Evolutionary conservation across 345 rosid genomes (phyloP).

Genomic region (Brassica rapa): DNA sequence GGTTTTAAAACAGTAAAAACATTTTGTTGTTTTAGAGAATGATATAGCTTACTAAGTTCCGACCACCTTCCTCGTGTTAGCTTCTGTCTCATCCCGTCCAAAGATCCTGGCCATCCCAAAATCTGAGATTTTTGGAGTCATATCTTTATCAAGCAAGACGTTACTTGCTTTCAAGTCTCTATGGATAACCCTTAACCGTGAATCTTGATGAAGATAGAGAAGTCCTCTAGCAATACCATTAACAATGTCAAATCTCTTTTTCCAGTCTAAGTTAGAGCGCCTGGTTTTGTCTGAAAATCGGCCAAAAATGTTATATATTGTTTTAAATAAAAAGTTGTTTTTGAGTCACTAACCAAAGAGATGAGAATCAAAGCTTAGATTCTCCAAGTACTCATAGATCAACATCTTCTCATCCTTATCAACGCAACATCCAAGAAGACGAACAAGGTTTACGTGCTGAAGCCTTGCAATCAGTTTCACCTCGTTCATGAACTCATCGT

Average conservation of each 20-base stretch:
- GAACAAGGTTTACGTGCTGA: constrained; percentile 78
- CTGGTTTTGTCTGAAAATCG: constrained; percentile 37
- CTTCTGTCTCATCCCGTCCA: no score
- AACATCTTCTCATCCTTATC: constrained; percentile 59
- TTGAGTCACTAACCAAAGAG: constrained; percentile 44
- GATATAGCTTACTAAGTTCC: constrained; percentile 45
- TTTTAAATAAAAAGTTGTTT: background rate
- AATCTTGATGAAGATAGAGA: constrained; percentile 38
- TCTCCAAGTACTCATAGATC: no score
- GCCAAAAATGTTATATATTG: background rate
- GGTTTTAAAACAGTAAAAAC: background rate
- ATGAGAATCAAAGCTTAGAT: constrained; percentile 12
- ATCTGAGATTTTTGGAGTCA: no score
- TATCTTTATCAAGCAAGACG: no score
- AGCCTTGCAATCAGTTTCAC: constrained; percentile 73
- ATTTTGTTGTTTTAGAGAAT: background rate
- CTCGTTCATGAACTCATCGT: constrained; percentile 81
- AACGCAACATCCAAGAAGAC: constrained; percentile 65
- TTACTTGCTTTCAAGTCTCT: no score
- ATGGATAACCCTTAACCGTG: constrained; percentile 1
- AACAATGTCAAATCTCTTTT: constrained; percentile 58
- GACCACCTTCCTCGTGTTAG: no score
- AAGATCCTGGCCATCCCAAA: no score
- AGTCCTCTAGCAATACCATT: constrained; percentile 80
- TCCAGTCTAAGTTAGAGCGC: constrained; percentile 55